Evolutionary conservation across 2,329 filamentous ascomycete genomes (phyloP).

Genomic region (Xylaria arbuscula): DNA sequence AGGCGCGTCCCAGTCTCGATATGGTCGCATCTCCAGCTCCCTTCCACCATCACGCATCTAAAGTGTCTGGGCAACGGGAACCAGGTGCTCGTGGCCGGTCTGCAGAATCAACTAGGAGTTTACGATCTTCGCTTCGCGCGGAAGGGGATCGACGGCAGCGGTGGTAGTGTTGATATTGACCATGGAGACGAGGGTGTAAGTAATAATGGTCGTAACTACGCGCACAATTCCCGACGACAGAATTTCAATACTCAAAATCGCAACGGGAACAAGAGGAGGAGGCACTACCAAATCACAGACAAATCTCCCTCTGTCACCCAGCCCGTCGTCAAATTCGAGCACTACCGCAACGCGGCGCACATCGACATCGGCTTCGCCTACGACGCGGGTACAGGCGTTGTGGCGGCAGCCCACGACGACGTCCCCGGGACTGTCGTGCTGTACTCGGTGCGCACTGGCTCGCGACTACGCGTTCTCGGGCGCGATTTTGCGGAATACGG

Average conservation of each 20-base stretch:
- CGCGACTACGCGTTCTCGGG: slow-evolving; percentile 49
- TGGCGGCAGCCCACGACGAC: slow-evolving; percentile 66
- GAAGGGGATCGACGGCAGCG: neutral
- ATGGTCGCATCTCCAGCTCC: slow-evolving; percentile 48
- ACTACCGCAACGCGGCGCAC: slow-evolving; percentile 62
- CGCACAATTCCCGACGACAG: neutral
- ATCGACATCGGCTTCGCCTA: slow-evolving; percentile 65
- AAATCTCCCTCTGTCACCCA: slow-evolving; percentile 37
- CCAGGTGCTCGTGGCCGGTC: slow-evolving; percentile 65
- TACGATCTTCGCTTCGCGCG: slow-evolving; percentile 65
- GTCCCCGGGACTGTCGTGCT: slow-evolving; percentile 56
- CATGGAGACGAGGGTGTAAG: slow-evolving; percentile 10
- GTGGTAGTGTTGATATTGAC: neutral
- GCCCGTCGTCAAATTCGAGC: slow-evolving; percentile 61
- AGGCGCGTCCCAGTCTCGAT: slow-evolving; percentile 50
- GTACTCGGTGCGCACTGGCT: slow-evolving; percentile 62
- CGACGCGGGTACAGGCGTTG: slow-evolving; percentile 58
- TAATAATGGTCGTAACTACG: neutral
- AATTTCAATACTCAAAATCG: neutral
- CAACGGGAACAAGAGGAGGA: neutral
- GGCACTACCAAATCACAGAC: neutral
- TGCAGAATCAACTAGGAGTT: slow-evolving; percentile 61
- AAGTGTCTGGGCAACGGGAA: slow-evolving; percentile 58
- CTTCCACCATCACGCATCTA: slow-evolving; percentile 61
- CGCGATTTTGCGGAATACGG: slow-evolving; percentile 5